Conservation (phyloP, 2,329 filamentous ascomycete genomes). For the Aspergillus intermedius region DNA sequence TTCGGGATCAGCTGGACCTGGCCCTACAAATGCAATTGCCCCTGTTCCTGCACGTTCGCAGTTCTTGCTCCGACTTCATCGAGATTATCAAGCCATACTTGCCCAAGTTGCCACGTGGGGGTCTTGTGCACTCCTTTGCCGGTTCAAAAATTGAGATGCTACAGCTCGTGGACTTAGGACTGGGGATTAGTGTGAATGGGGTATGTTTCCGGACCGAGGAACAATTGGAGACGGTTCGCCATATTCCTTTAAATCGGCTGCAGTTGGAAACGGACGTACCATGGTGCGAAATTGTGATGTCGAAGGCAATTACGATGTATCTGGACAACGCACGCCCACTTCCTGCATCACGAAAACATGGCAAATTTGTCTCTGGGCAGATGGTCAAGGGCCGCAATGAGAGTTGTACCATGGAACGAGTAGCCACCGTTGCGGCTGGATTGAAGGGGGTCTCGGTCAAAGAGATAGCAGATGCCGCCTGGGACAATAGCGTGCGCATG, state of each 20-base stretch:
- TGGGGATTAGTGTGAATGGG: slow-evolving; percentile 46
- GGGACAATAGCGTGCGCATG: slow-evolving; percentile 32
- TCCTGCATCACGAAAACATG: slow-evolving; percentile 43
- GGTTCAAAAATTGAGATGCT: slow-evolving; percentile 53
- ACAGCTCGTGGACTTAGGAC: slow-evolving; percentile 29
- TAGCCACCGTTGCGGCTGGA: slow-evolving; percentile 45
- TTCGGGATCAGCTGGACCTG: slow-evolving; percentile 39
- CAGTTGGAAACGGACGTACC: slow-evolving; percentile 47
- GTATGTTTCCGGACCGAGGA: slow-evolving; percentile 40
- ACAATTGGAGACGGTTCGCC: slow-evolving; percentile 38
- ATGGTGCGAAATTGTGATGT: slow-evolving; percentile 41
- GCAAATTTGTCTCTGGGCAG: slow-evolving; percentile 41
- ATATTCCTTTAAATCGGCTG: slow-evolving; percentile 35
- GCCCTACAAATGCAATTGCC: slow-evolving; percentile 30
- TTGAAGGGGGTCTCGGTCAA: slow-evolving; percentile 40
- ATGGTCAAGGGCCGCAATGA: slow-evolving; percentile 48
- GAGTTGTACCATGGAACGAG: slow-evolving; percentile 44
- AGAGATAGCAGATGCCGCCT: slow-evolving; percentile 38
- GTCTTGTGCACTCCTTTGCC: slow-evolving; percentile 81
- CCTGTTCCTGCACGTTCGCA: slow-evolving; percentile 31
- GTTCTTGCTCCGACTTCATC: slow-evolving; percentile 40
- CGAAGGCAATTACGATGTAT: slow-evolving; percentile 37
- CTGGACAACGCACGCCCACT: slow-evolving; percentile 33
- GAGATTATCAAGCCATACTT: slow-evolving; percentile 37
- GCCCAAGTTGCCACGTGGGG: slow-evolving; percentile 42